Conservation (phyloP, 805 yeast species). For the Saccharomycopsis schoenii region DNA sequence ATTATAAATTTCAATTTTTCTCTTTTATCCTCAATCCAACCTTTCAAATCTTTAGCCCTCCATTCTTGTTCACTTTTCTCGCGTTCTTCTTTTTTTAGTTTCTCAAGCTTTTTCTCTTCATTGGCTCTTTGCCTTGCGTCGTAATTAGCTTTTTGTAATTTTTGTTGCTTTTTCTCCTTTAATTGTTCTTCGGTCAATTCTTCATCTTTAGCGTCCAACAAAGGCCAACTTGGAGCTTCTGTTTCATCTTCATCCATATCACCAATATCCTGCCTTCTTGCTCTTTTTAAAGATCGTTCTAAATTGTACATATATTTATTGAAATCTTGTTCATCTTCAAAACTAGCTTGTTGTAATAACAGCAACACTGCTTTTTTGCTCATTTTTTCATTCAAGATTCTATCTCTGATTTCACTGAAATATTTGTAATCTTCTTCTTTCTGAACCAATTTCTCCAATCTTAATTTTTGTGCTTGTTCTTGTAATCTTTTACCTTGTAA, state of each 20-base stretch:
- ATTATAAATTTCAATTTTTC: conserved; percentile 48
- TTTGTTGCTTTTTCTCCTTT: conserved; percentile 80
- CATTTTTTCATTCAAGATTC: conserved; percentile 32
- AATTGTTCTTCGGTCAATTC: conserved; percentile 70
- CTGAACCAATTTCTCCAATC: conserved; percentile 70
- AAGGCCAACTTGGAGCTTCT: conserved; percentile 51
- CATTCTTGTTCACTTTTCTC: conserved; percentile 62
- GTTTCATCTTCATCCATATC: conserved; percentile 39
- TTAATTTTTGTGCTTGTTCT: conserved; percentile 80
- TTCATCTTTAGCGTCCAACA: conserved; percentile 77
- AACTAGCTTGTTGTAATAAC: conserved; percentile 60
- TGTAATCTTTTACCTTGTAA: conserved; percentile 85
- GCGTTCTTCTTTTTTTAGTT: conserved; percentile 47
- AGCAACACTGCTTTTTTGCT: conserved; percentile 45
- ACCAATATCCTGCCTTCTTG: conserved; percentile 55
- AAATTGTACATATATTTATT: conserved; percentile 53
- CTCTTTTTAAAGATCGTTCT: conserved; percentile 60
- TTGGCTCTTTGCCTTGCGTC: conserved; percentile 83
- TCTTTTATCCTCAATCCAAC: conserved; percentile 73
- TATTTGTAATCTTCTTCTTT: conserved; percentile 74
- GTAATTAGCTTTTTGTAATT: conserved; percentile 70
- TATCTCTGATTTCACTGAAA: conserved; percentile 47
- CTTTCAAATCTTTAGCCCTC: conserved; percentile 62
- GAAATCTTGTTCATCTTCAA: conserved; percentile 65
- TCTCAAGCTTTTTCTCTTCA: conserved; percentile 64